Conservation (phyloP, 441 rosid species). For the Capsella rubella region DNA sequence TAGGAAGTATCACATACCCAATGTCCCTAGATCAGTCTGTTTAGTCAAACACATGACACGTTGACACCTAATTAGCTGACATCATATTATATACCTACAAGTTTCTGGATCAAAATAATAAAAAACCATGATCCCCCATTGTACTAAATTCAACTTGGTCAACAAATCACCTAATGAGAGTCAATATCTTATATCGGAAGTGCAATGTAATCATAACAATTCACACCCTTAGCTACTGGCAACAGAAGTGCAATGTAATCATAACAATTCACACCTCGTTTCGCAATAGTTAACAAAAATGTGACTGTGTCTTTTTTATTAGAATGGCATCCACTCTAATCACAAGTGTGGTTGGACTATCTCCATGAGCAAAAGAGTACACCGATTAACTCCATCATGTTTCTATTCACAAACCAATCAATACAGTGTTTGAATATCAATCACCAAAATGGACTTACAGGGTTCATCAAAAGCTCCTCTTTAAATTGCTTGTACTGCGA, state of each 20-base stretch:
- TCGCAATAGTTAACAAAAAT: background rate
- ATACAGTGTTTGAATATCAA: background rate
- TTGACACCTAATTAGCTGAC: slow-evolving; percentile 12
- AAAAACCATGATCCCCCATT: background rate
- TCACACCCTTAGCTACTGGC: slow-evolving; percentile 2
- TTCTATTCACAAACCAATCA: slow-evolving; percentile 11
- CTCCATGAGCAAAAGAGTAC: background rate
- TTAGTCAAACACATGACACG: background rate
- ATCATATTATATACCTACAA: slow-evolving; percentile 15
- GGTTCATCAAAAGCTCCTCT: slow-evolving; percentile 84
- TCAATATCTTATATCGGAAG: slow-evolving; percentile 17
- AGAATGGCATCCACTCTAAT: background rate
- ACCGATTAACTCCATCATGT: background rate
- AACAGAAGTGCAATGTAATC: slow-evolving; percentile 13
- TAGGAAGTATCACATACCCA: slow-evolving; percentile 14
- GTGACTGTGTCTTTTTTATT: background rate
- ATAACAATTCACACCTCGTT: background rate
- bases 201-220: background rate
- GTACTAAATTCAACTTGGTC: background rate
- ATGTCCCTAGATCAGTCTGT: slow-evolving; percentile 18
- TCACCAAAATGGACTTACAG: slow-evolving; percentile 56
- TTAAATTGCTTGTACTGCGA: slow-evolving; percentile 86
- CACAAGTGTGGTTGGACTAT: background rate
- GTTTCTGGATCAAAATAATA: slow-evolving; percentile 1
- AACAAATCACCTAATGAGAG: slow-evolving; percentile 1